Evolutionary conservation across 148 eudicot species (phyloP), one percentile per base, ranked within the genome.

Genomic region (Vaccinium vitisidaea): DNA sequence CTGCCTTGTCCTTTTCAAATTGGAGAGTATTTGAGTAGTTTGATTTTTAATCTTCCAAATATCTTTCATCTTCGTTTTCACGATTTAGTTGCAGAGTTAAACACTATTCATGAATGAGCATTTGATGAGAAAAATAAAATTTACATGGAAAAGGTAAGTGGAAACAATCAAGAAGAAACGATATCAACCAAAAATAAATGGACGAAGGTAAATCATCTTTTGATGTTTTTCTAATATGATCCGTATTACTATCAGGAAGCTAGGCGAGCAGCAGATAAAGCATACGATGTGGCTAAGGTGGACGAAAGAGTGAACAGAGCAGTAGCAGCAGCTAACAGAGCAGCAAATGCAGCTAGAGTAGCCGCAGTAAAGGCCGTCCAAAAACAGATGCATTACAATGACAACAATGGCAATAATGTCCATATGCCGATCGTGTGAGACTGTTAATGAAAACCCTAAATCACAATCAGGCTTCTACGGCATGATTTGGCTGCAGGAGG

Each of bases 281-380:
- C 98, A 15, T 93, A 96, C 80, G 95, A 96, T 80, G 91, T 92
- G 82, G 89, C 91, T 25, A 96, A 96, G 88, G 98, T 96, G 73
- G 98, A 96, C 59, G 98, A 94, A 85, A 87, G 96, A 77, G 98
- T 94, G 63, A 94, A 94, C 84, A 83, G 98, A 87, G 93, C 94
- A 2, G 93, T 94, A 18, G 85, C 94, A 61, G 92, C 94, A 71
- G 98, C 98, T 55, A 93, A 94, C 91, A 90, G 89, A 23, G 96
- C 98, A 3, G 98, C 98, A 55, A 96, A 93, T 85, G 97, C 98
- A 16, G 98, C 98, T 59, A 88, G 98, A 90, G 98, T 96, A 52
- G 98, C 97, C 5, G 93, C 98, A 4, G 95, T 96, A 7, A 96
- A 93, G 84, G 98, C 98, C 8, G 94, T 94, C 77, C 97, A 96